A percentile compares a stretch with the other conserved stretches of the same genome.
phyloP scores from a whole-genome alignment of 371 early-diverging fungal species.

The Mucor velutinosus region DNA sequence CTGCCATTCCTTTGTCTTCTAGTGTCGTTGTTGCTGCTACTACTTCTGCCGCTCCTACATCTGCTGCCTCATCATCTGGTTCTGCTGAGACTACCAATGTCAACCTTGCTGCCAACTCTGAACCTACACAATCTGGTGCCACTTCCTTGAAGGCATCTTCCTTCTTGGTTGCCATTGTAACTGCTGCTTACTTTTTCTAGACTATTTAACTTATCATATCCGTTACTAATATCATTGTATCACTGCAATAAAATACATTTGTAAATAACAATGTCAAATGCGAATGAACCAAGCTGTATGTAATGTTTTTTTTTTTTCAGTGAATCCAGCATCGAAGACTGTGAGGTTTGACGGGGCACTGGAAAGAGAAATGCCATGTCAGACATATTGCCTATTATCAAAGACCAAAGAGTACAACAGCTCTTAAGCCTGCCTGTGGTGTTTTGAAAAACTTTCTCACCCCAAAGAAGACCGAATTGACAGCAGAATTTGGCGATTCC shows the following conservation, averaged over 20 bases:
- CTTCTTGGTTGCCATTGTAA: slow-evolving; percentile 8
- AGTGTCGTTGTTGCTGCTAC: slow-evolving; percentile 13
- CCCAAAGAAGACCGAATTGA: too few relatives aligned
- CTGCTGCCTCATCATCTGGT: background rate
- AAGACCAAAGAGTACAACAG: too few relatives aligned
- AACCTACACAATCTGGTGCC: background rate
- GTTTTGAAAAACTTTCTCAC: too few relatives aligned
- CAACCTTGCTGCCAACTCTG: slow-evolving; percentile 5
- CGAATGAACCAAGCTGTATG: too few relatives aligned
- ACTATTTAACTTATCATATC: slow-evolving; percentile 1
- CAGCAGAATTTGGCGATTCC: too few relatives aligned
- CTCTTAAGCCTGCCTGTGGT: too few relatives aligned
- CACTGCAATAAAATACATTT: background rate
- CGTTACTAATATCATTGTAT: background rate
- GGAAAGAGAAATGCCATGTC: too few relatives aligned
- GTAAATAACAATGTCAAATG: background rate
- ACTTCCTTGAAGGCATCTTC: slow-evolving; percentile 2
- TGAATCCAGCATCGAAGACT: too few relatives aligned
- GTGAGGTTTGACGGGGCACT: too few relatives aligned
- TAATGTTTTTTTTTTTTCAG: background rate
- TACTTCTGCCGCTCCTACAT: background rate
- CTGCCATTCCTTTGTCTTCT: background rate
- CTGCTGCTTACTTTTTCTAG: slow-evolving; percentile 12
- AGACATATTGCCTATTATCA: too few relatives aligned
- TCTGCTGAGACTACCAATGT: background rate